phyloP scores from a whole-genome alignment of 805 yeast genomes.

The Kockiozyma suomiensis region DNA sequence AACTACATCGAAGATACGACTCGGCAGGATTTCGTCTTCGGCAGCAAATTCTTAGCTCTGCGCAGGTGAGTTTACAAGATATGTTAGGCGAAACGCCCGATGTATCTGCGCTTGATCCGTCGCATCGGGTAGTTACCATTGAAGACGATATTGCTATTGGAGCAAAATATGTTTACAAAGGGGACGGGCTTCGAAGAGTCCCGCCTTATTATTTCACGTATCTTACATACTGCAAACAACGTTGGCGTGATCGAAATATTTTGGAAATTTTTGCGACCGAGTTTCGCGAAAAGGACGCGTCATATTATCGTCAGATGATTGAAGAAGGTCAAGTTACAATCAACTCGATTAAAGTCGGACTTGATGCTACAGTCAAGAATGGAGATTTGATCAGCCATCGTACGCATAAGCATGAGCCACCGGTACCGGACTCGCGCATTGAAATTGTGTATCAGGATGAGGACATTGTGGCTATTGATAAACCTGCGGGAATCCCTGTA shows the following conservation, averaged over 20 bases:
- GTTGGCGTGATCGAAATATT: slow-evolving; percentile 88
- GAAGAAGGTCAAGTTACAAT: slow-evolving; percentile 75
- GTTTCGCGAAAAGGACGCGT: slow-evolving; percentile 75
- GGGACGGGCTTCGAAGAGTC: slow-evolving; percentile 58
- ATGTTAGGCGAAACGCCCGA: slow-evolving; percentile 22
- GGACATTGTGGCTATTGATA: slow-evolving; percentile 78
- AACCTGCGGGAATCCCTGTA: slow-evolving; percentile 89
- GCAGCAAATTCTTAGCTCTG: slow-evolving; percentile 21
- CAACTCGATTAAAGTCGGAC: slow-evolving; percentile 64
- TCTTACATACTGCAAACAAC: slow-evolving; percentile 81
- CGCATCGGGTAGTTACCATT: slow-evolving; percentile 33
- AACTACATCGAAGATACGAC: slow-evolving; percentile 12
- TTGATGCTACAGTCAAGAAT: slow-evolving; percentile 68
- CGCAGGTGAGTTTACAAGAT: slow-evolving; percentile 10
- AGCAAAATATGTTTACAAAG: slow-evolving; percentile 42
- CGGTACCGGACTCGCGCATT: slow-evolving; percentile 63
- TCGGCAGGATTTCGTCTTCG: slow-evolving; percentile 30
- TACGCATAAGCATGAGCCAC: slow-evolving; percentile 88
- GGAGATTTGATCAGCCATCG: slow-evolving; percentile 83
- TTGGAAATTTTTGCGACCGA: slow-evolving; percentile 81
- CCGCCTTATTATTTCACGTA: slow-evolving; percentile 88
- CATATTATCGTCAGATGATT: slow-evolving; percentile 63
- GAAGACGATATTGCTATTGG: slow-evolving; percentile 42
- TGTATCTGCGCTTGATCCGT: slow-evolving; percentile 11
- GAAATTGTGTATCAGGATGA: slow-evolving; percentile 74